Conservation (phyloP, 73 alveolate species). For the Tetrahymena malaccensis region DNA sequence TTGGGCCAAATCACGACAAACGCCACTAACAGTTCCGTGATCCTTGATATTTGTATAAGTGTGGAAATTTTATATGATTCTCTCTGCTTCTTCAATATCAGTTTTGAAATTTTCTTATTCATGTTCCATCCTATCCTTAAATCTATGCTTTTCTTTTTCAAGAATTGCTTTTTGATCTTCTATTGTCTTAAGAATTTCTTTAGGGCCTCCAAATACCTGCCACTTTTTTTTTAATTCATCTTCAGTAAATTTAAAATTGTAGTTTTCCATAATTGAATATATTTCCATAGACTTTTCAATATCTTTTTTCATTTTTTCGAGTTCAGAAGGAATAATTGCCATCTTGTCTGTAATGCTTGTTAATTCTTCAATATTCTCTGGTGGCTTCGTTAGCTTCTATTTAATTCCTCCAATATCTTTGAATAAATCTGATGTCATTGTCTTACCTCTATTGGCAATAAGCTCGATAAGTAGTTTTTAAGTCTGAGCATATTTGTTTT, state of each 20-base stretch:
- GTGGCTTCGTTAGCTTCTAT: conserved; percentile 82
- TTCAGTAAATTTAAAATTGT: conserved; percentile 80
- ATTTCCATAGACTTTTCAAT: conserved; percentile 78
- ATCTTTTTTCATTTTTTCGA: conserved; percentile 82
- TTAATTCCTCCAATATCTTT: conserved; percentile 91
- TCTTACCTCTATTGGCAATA: conserved; percentile 90
- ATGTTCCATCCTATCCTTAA: conserved; percentile 84
- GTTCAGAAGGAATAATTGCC: conserved; percentile 82
- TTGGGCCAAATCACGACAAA: conserved; percentile 79
- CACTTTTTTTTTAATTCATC: conserved; percentile 89
- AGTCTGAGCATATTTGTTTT: conserved; percentile 64
- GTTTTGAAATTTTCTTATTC: conserved; percentile 92
- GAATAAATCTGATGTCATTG: conserved; percentile 70
- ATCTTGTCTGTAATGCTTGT: conserved; percentile 88
- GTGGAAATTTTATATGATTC: conserved; percentile 86
- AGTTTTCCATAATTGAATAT: conserved; percentile 85
- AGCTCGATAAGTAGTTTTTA: conserved; percentile 88
- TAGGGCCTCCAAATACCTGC: conserved; percentile 94
- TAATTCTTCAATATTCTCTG: conserved; percentile 89
- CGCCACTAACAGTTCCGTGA: conserved; percentile 80
- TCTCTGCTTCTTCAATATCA: conserved; percentile 78
- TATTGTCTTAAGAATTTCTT: conserved; percentile 74
- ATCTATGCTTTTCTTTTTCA: conserved; percentile 88
- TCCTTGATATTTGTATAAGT: conserved; percentile 80
- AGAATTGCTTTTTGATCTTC: conserved; percentile 77